These are phyloP conservation scores for Hypomontagnella submonticulosa DNA, from an alignment of 495 filamentous ascomycete genomes.

Conservation along the genomic window DNA sequence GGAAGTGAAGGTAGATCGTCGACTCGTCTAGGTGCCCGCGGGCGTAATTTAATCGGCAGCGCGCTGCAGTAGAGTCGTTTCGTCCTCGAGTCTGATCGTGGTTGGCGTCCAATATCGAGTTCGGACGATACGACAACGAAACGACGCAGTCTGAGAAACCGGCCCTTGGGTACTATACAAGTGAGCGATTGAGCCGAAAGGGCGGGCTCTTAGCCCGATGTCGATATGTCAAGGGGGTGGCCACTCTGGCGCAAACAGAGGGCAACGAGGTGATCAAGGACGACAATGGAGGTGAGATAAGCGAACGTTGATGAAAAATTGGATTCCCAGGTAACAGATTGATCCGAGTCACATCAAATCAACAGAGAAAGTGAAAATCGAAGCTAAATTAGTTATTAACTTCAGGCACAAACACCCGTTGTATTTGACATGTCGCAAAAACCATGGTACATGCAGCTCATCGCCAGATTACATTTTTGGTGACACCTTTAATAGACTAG, in stretches of 20 bases:
- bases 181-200: conserved; percentile 28
- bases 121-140: background rate
- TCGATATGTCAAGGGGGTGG: conserved; percentile 32
- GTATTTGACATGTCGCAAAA: conserved; percentile 43
- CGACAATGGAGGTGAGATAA: conserved; percentile 13
- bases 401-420: conserved; percentile 24
- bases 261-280: conserved; percentile 1
- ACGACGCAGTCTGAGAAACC: conserved; percentile 6
- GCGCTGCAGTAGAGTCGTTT: conserved; percentile 19
- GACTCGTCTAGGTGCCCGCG: background rate
- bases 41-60: conserved; percentile 9
- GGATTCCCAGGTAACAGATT: background rate
- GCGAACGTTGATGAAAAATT: conserved; percentile 7
- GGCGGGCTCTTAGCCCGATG: conserved; percentile 26
- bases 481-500: conserved; percentile 30
- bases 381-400: conserved; percentile 16
- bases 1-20: conserved; percentile 2
- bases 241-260: conserved; percentile 32
- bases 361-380: conserved; percentile 9
- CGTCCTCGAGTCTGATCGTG: conserved; percentile 25
- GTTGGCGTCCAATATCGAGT: background rate
- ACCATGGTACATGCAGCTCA: conserved; percentile 25
- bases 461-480: conserved; percentile 42
- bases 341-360: conserved; percentile 31
- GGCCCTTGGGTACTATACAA: conserved; percentile 12